Conservation (phyloP, 2,329 filamentous ascomycete species). For the Diaporthe vaccinii region DNA sequence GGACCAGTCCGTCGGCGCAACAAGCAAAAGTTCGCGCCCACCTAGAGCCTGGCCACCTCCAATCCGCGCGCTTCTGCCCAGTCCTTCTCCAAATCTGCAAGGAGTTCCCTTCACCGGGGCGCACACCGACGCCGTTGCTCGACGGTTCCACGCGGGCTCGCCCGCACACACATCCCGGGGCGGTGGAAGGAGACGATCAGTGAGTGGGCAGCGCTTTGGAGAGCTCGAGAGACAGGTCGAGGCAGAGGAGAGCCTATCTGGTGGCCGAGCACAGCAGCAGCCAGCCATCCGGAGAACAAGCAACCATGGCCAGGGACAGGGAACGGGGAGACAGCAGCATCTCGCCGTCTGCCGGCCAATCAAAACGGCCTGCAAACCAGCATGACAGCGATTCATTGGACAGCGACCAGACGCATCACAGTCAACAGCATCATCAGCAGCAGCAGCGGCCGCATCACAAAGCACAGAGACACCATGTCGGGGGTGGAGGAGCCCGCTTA, state of each 20-base stretch:
- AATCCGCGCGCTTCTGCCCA: conserved; percentile 8
- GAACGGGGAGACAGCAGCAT: conserved; percentile 59
- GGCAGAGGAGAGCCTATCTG: conserved; percentile 10
- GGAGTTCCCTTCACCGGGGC: conserved; percentile 17
- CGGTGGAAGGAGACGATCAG: conserved; percentile 3
- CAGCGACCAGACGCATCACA: conserved; percentile 51
- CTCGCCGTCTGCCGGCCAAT: conserved; percentile 63
- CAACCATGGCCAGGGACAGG: conserved; percentile 55
- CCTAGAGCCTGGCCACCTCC: conserved; percentile 4
- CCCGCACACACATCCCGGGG: conserved; percentile 26
- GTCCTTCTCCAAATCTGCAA: conserved; percentile 33
- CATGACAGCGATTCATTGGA: conserved; percentile 54
- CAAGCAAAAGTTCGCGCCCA: conserved; percentile 30
- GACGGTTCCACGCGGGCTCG: conserved; percentile 10
- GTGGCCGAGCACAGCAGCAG: conserved; percentile 8
- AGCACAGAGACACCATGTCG: conserved; percentile 60
- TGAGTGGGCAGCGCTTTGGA: conserved; percentile 15
- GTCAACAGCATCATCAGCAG: conserved; percentile 50
- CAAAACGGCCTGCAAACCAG: conserved; percentile 62
- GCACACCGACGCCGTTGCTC: conserved; percentile 21
- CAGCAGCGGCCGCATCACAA: conserved; percentile 50
- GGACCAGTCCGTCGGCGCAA: conserved; percentile 30
- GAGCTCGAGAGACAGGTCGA: conserved; percentile 2
- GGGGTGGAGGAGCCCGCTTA: conserved; percentile 57
- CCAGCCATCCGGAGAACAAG: conserved; percentile 37